Evolutionary conservation across 2,329 filamentous ascomycete species (phyloP), one percentile per base, ranked within the genome.

Genomic region (Fusarium denticulatum): DNA sequence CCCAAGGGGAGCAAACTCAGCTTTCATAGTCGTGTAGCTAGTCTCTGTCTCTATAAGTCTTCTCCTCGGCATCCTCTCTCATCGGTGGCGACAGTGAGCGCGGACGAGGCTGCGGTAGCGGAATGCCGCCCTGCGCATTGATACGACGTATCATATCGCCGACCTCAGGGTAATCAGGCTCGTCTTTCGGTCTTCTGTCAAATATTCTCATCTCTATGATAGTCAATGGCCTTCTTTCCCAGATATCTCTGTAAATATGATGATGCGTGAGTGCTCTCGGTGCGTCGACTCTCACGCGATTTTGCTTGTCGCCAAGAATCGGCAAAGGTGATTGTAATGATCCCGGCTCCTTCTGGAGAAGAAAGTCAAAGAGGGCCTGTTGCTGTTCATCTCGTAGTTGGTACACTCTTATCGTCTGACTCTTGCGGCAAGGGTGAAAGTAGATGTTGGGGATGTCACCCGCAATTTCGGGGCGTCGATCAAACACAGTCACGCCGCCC

Each of bases 191-290:
- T n/a, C 60, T 52, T 18, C 24, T 74, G n/a, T 65, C 47, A 18
- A 64, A 42, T 11, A 61, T 49, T 1, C 63, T 46, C 42, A 62
- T 30, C 0, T 73, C 70, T 6, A 59, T 42, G 1, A 57, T 56
- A 7, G 47, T 50, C 1, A 64, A 34, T 18, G 67, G 58, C 4
- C 69, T 64, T 4, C 61, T 56, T 47, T 74, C 72, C 71, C 71
- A 74, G 9, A 72, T 69, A 1, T 72, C 68, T 46, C 64, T 36
- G 26, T 74, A 74, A 4, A 74, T 72, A 13, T 47, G 46, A 32
- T 47, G n/a, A 3, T 64, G 50, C 8, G 56, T 62, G 4, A 74
- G 59, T 12, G 72, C 64, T 36, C 24, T 34, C 3, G 63, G 53
- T 2, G 64, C 56, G 30, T 74, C 71, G 22, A 73, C 56, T 8